These are phyloP conservation scores for Sporobolomyces pararoseus DNA, from an alignment of 768 basidiomycete species.

Conservation along the genomic window DNA sequence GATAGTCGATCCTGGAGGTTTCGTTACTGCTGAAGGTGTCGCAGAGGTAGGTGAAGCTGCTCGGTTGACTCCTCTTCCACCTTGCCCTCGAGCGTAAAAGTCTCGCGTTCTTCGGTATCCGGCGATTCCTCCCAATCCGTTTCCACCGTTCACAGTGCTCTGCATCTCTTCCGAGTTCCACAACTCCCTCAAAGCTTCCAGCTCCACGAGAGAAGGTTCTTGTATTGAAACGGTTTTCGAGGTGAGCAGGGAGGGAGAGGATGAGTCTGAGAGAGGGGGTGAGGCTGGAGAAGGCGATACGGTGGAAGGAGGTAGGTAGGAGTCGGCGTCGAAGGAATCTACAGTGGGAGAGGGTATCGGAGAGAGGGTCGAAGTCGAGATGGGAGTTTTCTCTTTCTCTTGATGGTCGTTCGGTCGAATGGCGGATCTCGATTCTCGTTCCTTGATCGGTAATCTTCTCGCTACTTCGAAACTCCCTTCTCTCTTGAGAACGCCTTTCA, in stretches of 20 bases:
- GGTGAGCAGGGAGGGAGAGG: neutral
- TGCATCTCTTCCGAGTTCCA: constrained; percentile 27
- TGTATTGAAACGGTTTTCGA: constrained; percentile 13
- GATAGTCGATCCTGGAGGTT: neutral
- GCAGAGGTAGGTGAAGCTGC: neutral
- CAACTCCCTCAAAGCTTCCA: constrained; percentile 5
- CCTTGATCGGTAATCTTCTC: neutral
- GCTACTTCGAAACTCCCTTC: constrained; percentile 3
- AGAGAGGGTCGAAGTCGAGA: neutral
- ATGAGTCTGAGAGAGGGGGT: neutral
- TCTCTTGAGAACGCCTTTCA: constrained; percentile 16
- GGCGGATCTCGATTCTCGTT: too few species aligned
- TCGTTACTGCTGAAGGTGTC: neutral
- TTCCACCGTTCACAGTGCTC: neutral
- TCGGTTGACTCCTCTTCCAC: constrained; percentile 19
- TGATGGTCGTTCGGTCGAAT: neutral
- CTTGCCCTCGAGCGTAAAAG: constrained; percentile 17
- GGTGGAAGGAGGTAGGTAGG: neutral
- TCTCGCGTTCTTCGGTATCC: constrained; percentile 30
- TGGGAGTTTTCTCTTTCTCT: neutral
- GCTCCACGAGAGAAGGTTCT: constrained; percentile 24
- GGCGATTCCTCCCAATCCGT: constrained; percentile 22
- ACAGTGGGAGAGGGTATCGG: neutral
- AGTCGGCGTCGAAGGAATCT: neutral
- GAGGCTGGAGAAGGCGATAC: neutral